Evolutionary conservation across 2,329 filamentous ascomycete species (phyloP), one percentile per base, ranked within the genome.

Genomic region (Sarocladium brachiariae): DNA sequence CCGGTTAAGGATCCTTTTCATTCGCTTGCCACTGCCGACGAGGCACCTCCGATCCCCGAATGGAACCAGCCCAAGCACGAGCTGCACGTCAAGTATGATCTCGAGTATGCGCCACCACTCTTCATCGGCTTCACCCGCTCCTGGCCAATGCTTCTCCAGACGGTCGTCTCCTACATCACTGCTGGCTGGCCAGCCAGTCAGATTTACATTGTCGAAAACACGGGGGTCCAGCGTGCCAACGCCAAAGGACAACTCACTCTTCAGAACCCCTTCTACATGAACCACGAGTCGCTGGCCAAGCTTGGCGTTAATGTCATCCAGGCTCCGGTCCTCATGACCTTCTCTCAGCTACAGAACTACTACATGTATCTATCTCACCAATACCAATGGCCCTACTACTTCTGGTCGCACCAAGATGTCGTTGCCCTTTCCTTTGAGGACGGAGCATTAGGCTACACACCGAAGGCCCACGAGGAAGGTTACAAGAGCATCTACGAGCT

Each of bases 201-300:
- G 54, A 80, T 83, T 53, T 76, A 76, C 54, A 73, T 82, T 2
- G 63, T 82, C 24, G 79, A 83, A 57, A 83, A 83, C 62, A 82
- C 74, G 4, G 78, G 78, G 5, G 73, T 73, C 13, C 75, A 79
- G 59, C 64, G 75, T 50, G 71, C 75, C 46, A 82, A 82, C 58
- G 59, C 65, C n/a, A 62, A 67, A 8, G 71, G 69, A 2, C 63
- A 67, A 30, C 66, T 81, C 3, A 69, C 70, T 1, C 64, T 76
- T 0, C 73, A 81, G 54, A 80, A 82, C 53, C 78, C 76, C 0
- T 80, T 76, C 62, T 80, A 71, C 59, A 64, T 83, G 19, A 74
- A 80, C 61, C 73, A 82, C 56, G 68, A 65, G 0, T 63, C 68
- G 4, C 69, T 82, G 13, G 53, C 65, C 4, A 63, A 67, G n/a